A percentile compares a stretch with the other conserved stretches of the same genome.
phyloP scores from a whole-genome alignment of 805 yeast genomes.

The Brettanomyces bruxellensis region DNA sequence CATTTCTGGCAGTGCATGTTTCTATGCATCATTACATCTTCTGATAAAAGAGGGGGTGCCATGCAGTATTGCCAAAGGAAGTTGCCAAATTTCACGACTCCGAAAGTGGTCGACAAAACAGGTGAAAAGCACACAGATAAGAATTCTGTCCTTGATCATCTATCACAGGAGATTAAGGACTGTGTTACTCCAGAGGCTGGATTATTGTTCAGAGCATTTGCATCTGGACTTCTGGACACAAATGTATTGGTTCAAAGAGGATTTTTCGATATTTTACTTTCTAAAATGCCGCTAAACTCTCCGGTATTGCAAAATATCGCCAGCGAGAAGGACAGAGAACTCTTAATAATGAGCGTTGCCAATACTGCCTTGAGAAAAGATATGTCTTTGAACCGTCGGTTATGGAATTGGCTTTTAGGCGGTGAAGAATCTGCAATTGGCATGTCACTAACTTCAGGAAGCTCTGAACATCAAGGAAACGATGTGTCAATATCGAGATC shows the following conservation, averaged over 20 bases:
- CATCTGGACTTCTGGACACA: slow-evolving; percentile 56
- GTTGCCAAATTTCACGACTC: slow-evolving; percentile 45
- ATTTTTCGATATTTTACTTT: slow-evolving; percentile 68
- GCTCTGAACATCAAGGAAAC: slow-evolving; percentile 3
- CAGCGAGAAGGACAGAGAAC: slow-evolving; percentile 43
- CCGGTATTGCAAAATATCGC: slow-evolving; percentile 41
- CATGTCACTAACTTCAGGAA: slow-evolving; percentile 5
- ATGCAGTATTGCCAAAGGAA: slow-evolving; percentile 61
- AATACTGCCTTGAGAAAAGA: slow-evolving; percentile 70
- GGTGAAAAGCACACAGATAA: slow-evolving; percentile 13
- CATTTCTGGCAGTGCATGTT: slow-evolving; percentile 85
- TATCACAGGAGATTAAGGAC: slow-evolving; percentile 39
- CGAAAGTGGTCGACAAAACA: slow-evolving; percentile 1
- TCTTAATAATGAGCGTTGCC: slow-evolving; percentile 55
- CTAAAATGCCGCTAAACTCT: slow-evolving; percentile 59
- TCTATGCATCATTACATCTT: slow-evolving; percentile 63
- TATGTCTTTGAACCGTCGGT: slow-evolving; percentile 88
- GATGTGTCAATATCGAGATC: slow-evolving; percentile 24
- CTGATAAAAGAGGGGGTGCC: slow-evolving; percentile 79
- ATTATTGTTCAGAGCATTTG: slow-evolving; percentile 62
- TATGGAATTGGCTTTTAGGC: slow-evolving; percentile 91
- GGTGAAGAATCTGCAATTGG: slow-evolving; percentile 39
- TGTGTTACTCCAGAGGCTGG: slow-evolving; percentile 76
- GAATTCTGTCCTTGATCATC: slow-evolving; percentile 9
- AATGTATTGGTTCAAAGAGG: slow-evolving; percentile 78